phyloP scores from a whole-genome alignment of 257 asterid genomes.

The Fraxinus pennsylvanica region DNA sequence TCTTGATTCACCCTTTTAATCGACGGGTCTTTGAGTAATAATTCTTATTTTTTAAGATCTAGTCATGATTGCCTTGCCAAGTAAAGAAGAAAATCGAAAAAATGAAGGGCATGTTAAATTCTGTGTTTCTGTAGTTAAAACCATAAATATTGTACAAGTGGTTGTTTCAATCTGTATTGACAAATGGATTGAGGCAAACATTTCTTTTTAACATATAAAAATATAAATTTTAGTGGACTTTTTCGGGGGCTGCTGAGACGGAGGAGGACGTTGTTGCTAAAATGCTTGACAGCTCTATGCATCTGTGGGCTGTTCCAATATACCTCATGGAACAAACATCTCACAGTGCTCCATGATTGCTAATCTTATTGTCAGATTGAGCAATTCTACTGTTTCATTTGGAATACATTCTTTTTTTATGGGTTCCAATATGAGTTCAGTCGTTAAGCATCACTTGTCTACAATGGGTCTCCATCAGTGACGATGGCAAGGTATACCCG shows the following conservation, averaged over 20 bases:
- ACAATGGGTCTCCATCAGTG: not conserved
- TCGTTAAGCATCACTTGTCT: not conserved
- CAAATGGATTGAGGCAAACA: not conserved
- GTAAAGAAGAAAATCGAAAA: not conserved
- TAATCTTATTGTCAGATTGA: not conserved
- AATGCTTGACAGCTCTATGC: not conserved
- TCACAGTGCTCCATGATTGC: not conserved
- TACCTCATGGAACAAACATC: not conserved
- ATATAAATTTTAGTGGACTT: not conserved
- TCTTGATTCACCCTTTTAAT: not conserved
- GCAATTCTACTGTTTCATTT: not conserved
- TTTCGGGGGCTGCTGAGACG: not conserved
- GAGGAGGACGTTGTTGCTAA: not conserved
- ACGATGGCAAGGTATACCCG: not conserved
- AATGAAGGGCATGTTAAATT: not conserved
- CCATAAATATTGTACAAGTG: not conserved
- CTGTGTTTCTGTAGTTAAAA: not conserved
- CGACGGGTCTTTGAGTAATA: not conserved
- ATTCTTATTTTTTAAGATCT: not conserved
- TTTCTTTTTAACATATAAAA: not conserved
- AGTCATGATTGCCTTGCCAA: not conserved
- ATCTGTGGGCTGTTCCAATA: not conserved
- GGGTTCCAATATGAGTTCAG: not conserved
- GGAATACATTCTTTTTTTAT: not conserved
- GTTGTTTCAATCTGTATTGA: not conserved